Evolutionary conservation across 163 green algal genomes (phyloP), one percentile per base, ranked within the genome.

Genomic region (Volvox carteri): DNA sequence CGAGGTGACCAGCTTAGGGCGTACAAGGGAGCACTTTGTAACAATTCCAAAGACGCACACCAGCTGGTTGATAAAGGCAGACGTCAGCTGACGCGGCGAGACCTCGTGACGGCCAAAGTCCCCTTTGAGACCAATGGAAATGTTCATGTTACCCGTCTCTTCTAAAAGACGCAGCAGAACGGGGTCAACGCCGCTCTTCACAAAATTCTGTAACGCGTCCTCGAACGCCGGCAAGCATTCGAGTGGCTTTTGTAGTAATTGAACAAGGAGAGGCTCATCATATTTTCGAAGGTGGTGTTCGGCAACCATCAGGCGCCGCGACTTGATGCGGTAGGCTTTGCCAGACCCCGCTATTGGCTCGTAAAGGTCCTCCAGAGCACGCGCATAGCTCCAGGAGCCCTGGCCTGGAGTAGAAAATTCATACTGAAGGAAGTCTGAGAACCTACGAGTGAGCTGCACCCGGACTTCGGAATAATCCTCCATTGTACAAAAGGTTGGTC

Each of bases 1-100:
- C 8, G 58, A 83, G 70, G 33, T 70, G 50, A 92, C 83, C 12
- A 93, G 60, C 79, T 93, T 93, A 37, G 87, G 88, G 56, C 86
- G 88, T 9, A 90, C 98, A 30, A 99, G 91, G 1, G 95, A 97
- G 92, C 92, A 96, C 86, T 97, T 97, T 39, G 98, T 99, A 18
- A 99, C 96, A 84, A 99, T 99, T 90, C 98, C 98, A 72, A 98
- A 96, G 52, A 99, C 80, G 76, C 74, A 86, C 11, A 99, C 97
- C 54, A 99, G 92, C 91, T 97, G 95, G 91, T 93, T 94, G 50
- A 99, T 91, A 73, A 96, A 94, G 23, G 83, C 70, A 11, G 95
- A 96, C 7, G 95, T 93, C 12, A 99, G 94, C 60, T 98, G 90
- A 21, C 98, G 90, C 0, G 98, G 98, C 0, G 96, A 98, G 21